Conservation (phyloP, 1,284 basidiomycete species). For the Golubevia pallescens region DNA sequence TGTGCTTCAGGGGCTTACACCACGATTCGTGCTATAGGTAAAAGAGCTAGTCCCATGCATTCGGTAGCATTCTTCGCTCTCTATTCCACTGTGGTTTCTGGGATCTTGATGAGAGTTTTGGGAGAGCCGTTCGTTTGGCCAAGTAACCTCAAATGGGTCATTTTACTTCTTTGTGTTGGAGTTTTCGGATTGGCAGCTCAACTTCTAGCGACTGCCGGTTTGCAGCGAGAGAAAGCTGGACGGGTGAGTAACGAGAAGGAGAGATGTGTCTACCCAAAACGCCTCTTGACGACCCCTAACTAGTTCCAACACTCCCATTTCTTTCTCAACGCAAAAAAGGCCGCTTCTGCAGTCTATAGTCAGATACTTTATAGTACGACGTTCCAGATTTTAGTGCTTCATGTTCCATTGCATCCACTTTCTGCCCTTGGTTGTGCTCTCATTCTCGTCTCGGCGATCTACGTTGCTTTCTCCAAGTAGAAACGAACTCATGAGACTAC, state of each 20-base stretch:
- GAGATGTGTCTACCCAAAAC: neutral
- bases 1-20: slow-evolving; percentile 73
- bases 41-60: slow-evolving; percentile 76
- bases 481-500: too few relatives aligned
- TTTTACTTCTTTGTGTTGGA: slow-evolving; percentile 33
- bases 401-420: slow-evolving; percentile 26
- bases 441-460: slow-evolving; percentile 31
- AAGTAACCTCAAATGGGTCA: slow-evolving; percentile 19
- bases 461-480: slow-evolving; percentile 15
- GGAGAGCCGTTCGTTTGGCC: slow-evolving; percentile 29
- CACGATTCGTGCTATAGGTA: slow-evolving; percentile 75
- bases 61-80: slow-evolving; percentile 74
- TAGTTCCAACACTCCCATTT: neutral
- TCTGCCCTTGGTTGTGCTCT: slow-evolving; percentile 28
- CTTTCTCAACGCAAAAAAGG: too few relatives aligned
- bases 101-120: slow-evolving; percentile 51
- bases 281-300: neutral
- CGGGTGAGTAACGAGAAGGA: slow-evolving; percentile 21
- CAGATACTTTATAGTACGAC: slow-evolving; percentile 32
- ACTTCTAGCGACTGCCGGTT: slow-evolving; percentile 32
- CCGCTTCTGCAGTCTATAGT: slow-evolving; percentile 11
- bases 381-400: slow-evolving; percentile 34
- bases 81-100: slow-evolving; percentile 71
- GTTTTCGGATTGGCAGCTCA: slow-evolving; percentile 38
- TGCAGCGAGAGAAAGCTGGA: slow-evolving; percentile 38